Evolutionary conservation across 345 rosid genomes (phyloP).

Genomic region (Euphorbia pulcherrima): DNA sequence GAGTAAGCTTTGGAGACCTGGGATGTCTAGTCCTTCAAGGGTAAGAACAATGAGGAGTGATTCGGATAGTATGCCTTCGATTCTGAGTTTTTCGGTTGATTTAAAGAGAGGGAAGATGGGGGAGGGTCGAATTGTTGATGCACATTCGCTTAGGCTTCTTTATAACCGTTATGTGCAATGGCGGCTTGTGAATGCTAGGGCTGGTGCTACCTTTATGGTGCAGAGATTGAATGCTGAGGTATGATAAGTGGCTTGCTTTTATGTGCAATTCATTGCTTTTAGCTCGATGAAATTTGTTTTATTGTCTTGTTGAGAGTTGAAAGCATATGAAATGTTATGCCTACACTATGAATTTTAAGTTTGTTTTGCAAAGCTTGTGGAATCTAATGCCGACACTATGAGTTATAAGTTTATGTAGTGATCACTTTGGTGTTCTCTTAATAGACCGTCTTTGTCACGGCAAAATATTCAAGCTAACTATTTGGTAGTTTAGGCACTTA

Average conservation of each 20-base stretch:
- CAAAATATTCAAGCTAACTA: too few species aligned
- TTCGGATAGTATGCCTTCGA: slow-evolving; percentile 55
- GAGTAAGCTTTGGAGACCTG: slow-evolving; percentile 64
- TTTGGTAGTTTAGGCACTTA: too few species aligned
- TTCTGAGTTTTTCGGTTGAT: slow-evolving; percentile 83
- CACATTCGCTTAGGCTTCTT: slow-evolving; percentile 79
- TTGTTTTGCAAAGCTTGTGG: too few species aligned
- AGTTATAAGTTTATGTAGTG: too few species aligned
- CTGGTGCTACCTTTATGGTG: slow-evolving; percentile 59
- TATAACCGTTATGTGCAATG: slow-evolving; percentile 74
- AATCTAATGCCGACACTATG: too few species aligned
- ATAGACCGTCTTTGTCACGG: too few species aligned
- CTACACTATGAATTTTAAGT: background rate
- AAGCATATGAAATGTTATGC: background rate
- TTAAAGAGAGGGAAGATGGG: slow-evolving; percentile 80
- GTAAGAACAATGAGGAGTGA: slow-evolving; percentile 43
- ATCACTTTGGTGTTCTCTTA: too few species aligned
- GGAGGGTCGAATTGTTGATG: slow-evolving; percentile 67
- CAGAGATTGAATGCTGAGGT: slow-evolving; percentile 77
- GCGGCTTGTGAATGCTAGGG: slow-evolving; percentile 83
- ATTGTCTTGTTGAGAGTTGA: background rate
- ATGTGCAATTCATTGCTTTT: background rate
- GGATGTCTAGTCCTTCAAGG: slow-evolving; percentile 69
- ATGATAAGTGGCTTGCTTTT: slow-evolving; percentile 17
- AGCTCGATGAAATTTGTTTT: background rate